phyloP scores from a whole-genome alignment of 192 early-diverging fungal species.

The Spizellomyces punctatus region DNA sequence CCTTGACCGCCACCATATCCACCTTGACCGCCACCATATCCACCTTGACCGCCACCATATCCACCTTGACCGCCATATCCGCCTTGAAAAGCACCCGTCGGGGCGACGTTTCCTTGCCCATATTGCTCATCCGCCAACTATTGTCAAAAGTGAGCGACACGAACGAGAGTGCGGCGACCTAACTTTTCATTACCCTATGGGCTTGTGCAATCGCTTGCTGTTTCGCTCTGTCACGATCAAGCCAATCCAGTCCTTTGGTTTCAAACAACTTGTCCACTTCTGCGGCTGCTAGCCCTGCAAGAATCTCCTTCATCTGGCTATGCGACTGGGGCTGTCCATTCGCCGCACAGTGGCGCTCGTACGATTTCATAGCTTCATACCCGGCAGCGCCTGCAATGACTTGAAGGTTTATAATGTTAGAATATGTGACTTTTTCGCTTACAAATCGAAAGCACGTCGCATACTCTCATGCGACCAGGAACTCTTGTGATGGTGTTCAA shows the following conservation, averaged over 20 bases:
- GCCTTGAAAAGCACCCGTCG: too few relatives aligned
- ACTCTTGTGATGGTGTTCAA: too few relatives aligned
- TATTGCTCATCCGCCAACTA: too few relatives aligned
- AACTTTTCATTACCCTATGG: neutral
- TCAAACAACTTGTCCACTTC: conserved; percentile 41
- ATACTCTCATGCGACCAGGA: too few relatives aligned
- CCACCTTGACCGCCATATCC: too few relatives aligned
- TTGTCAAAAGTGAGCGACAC: too few relatives aligned
- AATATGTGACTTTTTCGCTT: neutral
- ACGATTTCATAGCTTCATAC: conserved; percentile 53
- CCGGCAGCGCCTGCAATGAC: conserved; percentile 53
- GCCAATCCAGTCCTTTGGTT: conserved; percentile 47
- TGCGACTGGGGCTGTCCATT: conserved; percentile 31
- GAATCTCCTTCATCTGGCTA: conserved; percentile 43
- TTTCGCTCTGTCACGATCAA: conserved; percentile 44
- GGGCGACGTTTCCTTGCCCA: too few relatives aligned
- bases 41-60: too few relatives aligned
- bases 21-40: too few relatives aligned
- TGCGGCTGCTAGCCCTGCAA: conserved; percentile 50
- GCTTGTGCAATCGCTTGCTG: conserved; percentile 36
- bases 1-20: too few relatives aligned
- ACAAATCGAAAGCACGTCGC: too few relatives aligned
- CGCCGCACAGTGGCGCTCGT: conserved; percentile 32
- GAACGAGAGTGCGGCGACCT: too few relatives aligned
- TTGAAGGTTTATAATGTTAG: neutral